Conservation (phyloP, 306 rosid genomes). For the Fragaria vesca region DNA sequence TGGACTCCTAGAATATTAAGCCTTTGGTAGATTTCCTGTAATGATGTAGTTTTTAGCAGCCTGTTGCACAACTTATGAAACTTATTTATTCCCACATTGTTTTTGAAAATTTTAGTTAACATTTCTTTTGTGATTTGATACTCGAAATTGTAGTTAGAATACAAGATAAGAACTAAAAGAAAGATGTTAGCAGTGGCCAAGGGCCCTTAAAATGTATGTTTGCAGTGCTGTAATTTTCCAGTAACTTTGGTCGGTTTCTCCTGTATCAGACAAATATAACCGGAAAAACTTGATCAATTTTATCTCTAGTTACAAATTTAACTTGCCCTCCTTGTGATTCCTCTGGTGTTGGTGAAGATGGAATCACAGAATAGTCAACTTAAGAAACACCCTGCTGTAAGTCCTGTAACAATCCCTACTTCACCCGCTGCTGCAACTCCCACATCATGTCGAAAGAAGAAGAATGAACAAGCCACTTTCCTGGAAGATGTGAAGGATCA, state of each 20-base stretch:
- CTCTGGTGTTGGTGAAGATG: constrained; percentile 39
- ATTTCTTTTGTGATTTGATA: background rate
- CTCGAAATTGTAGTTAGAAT: background rate
- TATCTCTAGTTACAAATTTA: background rate
- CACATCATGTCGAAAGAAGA: constrained; percentile 77
- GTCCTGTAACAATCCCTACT: constrained; percentile 27
- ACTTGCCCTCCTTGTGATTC: background rate
- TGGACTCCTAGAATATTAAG: background rate
- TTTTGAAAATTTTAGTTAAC: background rate
- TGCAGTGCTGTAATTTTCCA: background rate
- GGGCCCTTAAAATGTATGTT: background rate
- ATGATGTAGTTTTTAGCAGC: background rate
- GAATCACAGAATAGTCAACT: constrained; percentile 46
- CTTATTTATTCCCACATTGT: background rate
- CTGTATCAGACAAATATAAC: background rate
- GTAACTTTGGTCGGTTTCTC: background rate
- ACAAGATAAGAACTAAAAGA: background rate
- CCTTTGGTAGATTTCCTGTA: background rate
- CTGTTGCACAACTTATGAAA: background rate
- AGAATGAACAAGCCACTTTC: constrained; percentile 65
- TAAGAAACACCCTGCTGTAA: constrained; percentile 33
- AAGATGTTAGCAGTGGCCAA: background rate
- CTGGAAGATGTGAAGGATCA: constrained; percentile 88
- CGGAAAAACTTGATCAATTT: background rate
- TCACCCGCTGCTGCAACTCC: constrained; percentile 35